Percentiles rank a stretch among this genome's conserved stretches.
Conservation (phyloP, 2,329 filamentous ascomycete genomes). For the Aspergillus glaucus region DNA sequence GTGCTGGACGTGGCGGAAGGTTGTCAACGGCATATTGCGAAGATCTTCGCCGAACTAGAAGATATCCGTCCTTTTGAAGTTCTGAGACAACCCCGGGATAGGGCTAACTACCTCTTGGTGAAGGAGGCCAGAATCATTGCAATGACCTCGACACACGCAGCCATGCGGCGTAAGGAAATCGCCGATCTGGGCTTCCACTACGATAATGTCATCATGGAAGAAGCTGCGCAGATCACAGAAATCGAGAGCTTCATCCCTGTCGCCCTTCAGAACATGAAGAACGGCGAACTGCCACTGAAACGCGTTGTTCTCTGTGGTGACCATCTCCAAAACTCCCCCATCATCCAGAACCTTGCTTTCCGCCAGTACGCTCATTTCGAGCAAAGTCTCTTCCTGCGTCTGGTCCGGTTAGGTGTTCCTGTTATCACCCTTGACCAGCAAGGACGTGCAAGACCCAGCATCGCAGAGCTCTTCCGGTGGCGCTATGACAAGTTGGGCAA, state of each 20-base stretch:
- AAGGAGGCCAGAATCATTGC: slow-evolving; percentile 97
- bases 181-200: slow-evolving; percentile 90
- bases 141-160: slow-evolving; percentile 97
- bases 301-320: slow-evolving; percentile 90
- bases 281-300: slow-evolving; percentile 70
- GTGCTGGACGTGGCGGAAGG: slow-evolving; percentile 71
- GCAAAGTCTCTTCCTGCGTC: slow-evolving; percentile 85
- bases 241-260: slow-evolving; percentile 94
- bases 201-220: slow-evolving; percentile 97
- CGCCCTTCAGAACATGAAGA: slow-evolving; percentile 75
- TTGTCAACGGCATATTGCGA: slow-evolving; percentile 81
- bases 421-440: slow-evolving; percentile 86
- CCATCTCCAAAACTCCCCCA: slow-evolving; percentile 91
- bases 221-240: slow-evolving; percentile 95
- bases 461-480: slow-evolving; percentile 90
- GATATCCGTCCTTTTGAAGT: slow-evolving; percentile 96
- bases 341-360: slow-evolving; percentile 91
- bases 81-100: slow-evolving; percentile 78
- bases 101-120: slow-evolving; percentile 89
- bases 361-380: slow-evolving; percentile 93
- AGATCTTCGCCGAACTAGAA: slow-evolving; percentile 85
- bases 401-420: slow-evolving; percentile 89
- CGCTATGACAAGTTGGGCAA: slow-evolving; percentile 77
- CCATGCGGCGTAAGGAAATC: slow-evolving; percentile 88
- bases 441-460: slow-evolving; percentile 78